These are phyloP conservation scores for Amanita pallidorosea DNA, from an alignment of 768 basidiomycete genomes.

Conservation along the genomic window DNA sequence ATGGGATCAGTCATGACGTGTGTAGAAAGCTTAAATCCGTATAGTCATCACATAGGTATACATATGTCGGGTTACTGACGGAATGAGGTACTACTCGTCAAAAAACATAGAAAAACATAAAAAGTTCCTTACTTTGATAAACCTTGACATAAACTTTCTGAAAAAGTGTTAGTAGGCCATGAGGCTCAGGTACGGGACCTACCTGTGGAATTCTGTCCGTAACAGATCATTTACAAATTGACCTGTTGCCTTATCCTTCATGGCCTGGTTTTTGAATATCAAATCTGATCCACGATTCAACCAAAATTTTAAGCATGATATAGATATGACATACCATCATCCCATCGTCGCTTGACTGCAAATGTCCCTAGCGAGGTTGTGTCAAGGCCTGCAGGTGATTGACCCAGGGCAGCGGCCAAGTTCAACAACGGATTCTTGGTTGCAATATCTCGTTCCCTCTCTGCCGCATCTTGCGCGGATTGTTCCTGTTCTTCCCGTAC, in stretches of 20 bases:
- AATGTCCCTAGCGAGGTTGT: conserved; percentile 77
- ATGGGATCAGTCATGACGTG: conserved; percentile 35
- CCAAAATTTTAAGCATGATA: conserved; percentile 2
- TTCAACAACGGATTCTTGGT: conserved; percentile 83
- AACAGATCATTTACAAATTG: conserved; percentile 95
- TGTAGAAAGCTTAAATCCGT: not conserved
- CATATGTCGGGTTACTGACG: conserved; percentile 6
- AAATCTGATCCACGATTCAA: conserved; percentile 43
- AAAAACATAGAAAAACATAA: not conserved
- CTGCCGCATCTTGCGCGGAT: conserved; percentile 44
- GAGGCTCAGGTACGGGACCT: not conserved
- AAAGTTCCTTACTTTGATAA: conserved; percentile 56
- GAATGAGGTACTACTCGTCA: conserved; percentile 1
- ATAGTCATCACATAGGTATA: conserved; percentile 10
- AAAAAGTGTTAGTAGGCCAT: not conserved
- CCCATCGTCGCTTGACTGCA: conserved; percentile 89
- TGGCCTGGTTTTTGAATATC: conserved; percentile 97
- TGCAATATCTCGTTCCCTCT: conserved; percentile 77
- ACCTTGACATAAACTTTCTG: conserved; percentile 90
- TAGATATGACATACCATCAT: conserved; percentile 56
- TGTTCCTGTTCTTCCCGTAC: conserved; percentile 71
- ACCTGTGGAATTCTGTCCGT: conserved; percentile 92
- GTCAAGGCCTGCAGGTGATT: conserved; percentile 54
- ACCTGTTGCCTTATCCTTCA: conserved; percentile 49
- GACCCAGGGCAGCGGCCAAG: conserved; percentile 82